Conservation (phyloP, 2,329 filamentous ascomycete species). For the Pseudogymnoascus destructans region DNA sequence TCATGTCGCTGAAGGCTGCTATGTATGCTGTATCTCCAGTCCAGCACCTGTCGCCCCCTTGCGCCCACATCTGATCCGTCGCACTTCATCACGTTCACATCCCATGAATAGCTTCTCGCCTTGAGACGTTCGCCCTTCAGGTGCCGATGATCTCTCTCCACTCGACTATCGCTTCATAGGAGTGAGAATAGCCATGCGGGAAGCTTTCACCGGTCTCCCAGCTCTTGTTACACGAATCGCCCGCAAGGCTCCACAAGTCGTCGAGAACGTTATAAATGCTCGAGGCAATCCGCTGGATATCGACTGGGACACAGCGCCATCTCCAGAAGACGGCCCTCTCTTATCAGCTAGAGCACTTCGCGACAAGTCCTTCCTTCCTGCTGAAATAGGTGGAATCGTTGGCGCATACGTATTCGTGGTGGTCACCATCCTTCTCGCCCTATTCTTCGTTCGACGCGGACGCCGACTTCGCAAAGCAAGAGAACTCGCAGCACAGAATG, state of each 20-base stretch:
- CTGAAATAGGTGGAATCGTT: slow-evolving; percentile 71
- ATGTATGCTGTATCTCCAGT: slow-evolving; percentile 4
- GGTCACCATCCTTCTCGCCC: slow-evolving; percentile 54
- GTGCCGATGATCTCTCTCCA: slow-evolving; percentile 7
- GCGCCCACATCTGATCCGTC: neutral
- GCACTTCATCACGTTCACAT: neutral
- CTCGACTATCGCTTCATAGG: neutral
- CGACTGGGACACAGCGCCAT: slow-evolving; percentile 42
- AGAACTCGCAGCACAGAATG: slow-evolving; percentile 16
- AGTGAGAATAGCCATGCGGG: slow-evolving; percentile 4
- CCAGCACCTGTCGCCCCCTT: slow-evolving; percentile 4
- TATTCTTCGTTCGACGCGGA: slow-evolving; percentile 49
- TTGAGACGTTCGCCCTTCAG: slow-evolving; percentile 9
- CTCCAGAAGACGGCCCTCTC: slow-evolving; percentile 46
- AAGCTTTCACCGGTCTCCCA: slow-evolving; percentile 1
- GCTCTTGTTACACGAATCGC: slow-evolving; percentile 7
- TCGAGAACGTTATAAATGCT: slow-evolving; percentile 12
- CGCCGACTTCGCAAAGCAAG: slow-evolving; percentile 34
- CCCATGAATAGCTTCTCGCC: neutral
- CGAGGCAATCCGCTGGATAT: slow-evolving; percentile 24
- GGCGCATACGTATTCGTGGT: slow-evolving; percentile 71
- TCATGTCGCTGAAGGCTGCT: neutral
- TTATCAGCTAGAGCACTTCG: slow-evolving; percentile 45
- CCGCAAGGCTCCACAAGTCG: neutral
- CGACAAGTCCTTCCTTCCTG: slow-evolving; percentile 55